Evolutionary conservation across 179 eudicot species (phyloP).

Genomic region (Beta macrorhiza): DNA sequence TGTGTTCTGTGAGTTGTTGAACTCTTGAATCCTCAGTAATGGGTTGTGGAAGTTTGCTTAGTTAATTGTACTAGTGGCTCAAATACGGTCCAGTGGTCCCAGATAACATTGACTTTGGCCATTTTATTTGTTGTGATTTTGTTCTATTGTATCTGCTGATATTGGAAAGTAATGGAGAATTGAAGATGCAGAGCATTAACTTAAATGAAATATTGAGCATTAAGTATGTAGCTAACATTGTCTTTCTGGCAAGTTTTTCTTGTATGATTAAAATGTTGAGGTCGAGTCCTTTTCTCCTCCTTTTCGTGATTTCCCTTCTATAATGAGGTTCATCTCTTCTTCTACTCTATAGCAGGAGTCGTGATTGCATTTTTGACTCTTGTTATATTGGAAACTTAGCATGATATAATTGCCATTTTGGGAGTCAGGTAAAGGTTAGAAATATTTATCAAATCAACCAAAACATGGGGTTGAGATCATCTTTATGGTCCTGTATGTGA

Average conservation of each 20-base stretch:
- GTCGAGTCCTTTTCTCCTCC: neutral
- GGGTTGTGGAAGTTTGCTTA: neutral
- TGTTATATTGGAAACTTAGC: neutral
- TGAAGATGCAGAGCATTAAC: neutral
- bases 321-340: constrained; percentile 1
- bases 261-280: neutral
- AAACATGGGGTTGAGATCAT: neutral
- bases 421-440: neutral
- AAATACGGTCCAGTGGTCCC: constrained; percentile 1
- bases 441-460: neutral
- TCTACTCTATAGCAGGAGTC: neutral
- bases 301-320: neutral
- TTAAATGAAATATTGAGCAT: neutral
- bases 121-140: neutral
- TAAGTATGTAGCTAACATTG: too few relatives aligned
- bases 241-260: neutral
- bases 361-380: neutral
- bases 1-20: neutral
- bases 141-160: neutral
- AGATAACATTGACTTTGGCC: neutral
- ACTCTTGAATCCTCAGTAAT: neutral
- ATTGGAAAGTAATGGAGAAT: neutral
- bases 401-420: neutral
- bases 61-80: constrained; percentile 4
- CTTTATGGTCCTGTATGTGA: neutral